Percentiles rank a stretch among this genome's conserved stretches.
phyloP scores from a whole-genome alignment of 2,329 filamentous ascomycete species.

The Colletotrichum tabaci region DNA sequence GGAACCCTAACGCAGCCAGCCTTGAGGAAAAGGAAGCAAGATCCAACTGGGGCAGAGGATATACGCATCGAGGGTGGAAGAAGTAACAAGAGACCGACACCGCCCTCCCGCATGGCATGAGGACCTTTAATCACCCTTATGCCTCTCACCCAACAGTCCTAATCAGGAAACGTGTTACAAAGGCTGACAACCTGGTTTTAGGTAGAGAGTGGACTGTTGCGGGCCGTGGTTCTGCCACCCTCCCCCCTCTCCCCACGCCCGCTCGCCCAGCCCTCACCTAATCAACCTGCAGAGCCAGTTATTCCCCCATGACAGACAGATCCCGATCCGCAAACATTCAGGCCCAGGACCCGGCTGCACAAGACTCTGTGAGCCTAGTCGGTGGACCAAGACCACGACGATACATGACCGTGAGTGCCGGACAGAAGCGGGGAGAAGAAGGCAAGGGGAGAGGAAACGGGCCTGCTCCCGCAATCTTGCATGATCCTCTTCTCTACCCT shows the following conservation, averaged over 20 bases:
- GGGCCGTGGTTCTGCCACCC: neutral
- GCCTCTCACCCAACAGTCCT: neutral
- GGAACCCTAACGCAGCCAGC: neutral
- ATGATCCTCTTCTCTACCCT: neutral
- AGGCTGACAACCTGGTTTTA: slow-evolving; percentile 1
- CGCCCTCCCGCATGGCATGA: neutral
- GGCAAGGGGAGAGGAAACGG: neutral
- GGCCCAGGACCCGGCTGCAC: too few species aligned
- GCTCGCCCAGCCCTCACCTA: neutral
- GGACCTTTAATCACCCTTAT: neutral
- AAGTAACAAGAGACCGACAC: neutral
- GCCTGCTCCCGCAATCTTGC: too few species aligned
- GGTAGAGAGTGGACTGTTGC: neutral
- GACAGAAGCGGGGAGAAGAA: neutral
- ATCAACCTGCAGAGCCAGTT: slow-evolving; percentile 22
- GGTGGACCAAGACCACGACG: neutral
- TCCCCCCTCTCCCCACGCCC: neutral
- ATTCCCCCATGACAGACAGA: slow-evolving; percentile 9
- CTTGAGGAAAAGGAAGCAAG: neutral
- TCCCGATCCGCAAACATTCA: too few species aligned
- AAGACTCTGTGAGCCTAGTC: neutral
- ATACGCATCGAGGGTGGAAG: neutral
- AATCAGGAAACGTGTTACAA: neutral
- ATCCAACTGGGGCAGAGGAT: too few species aligned
- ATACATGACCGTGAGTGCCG: neutral